phyloP scores from a whole-genome alignment of 495 filamentous ascomycete species.

The Glutinoglossum americanum region DNA sequence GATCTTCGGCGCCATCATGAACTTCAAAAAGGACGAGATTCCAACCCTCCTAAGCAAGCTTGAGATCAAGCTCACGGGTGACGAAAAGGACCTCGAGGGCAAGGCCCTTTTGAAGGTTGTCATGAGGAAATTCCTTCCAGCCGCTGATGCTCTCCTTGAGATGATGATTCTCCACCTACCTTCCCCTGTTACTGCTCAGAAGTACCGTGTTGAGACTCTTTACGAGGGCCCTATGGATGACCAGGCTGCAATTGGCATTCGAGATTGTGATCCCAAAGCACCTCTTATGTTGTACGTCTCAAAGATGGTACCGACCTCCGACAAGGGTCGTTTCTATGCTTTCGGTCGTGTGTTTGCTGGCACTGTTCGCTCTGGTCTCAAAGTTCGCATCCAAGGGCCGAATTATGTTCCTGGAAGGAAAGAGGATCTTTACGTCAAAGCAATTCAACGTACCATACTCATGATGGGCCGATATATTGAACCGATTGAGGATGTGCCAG shows the following conservation, averaged over 20 bases:
- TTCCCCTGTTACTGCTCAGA: conserved; percentile 89
- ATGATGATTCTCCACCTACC: conserved; percentile 99
- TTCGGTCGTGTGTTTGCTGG: conserved; percentile 99
- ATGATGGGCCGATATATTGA: conserved; percentile 99
- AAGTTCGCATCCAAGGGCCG: conserved; percentile 99
- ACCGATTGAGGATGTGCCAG: conserved; percentile 96
- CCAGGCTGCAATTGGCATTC: conserved; percentile 79
- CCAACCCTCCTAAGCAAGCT: conserved; percentile 69
- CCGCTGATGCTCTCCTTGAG: conserved; percentile 93
- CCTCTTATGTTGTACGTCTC: conserved; percentile 99
- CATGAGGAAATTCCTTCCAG: conserved; percentile 96
- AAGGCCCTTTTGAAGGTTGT: conserved; percentile 92
- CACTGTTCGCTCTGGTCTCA: conserved; percentile 90
- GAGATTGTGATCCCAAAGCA: conserved; percentile 91
- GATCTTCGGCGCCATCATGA: conserved; percentile 88
- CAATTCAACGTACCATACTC: conserved; percentile 96
- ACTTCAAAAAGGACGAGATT: conserved; percentile 95
- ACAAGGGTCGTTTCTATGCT: conserved; percentile 99
- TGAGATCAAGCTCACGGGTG: conserved; percentile 61
- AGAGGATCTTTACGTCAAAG: conserved; percentile 98
- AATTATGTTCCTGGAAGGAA: conserved; percentile 97
- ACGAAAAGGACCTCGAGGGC: conserved; percentile 88
- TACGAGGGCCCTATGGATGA: conserved; percentile 96
- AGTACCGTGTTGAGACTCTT: conserved; percentile 93
- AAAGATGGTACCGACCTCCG: conserved; percentile 99